A percentile compares a stretch with the other conserved stretches of the same genome.
Evolutionary conservation across 768 basidiomycete species (phyloP).

Genomic region (Exidia glandulosa): DNA sequence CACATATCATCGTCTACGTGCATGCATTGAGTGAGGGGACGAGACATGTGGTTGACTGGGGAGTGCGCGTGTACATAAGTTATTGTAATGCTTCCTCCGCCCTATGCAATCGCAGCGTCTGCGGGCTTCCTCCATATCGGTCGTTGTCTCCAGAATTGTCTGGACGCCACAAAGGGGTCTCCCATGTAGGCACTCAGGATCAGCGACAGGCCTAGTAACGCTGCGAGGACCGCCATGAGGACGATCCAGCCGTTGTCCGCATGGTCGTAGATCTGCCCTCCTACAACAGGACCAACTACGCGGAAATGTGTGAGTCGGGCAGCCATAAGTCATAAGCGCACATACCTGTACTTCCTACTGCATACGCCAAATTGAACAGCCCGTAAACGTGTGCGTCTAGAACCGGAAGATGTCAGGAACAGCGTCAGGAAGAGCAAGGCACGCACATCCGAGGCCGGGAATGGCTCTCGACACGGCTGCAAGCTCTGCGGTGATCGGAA

Average conservation of each 20-base stretch:
- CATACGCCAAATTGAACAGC: conserved; percentile 62
- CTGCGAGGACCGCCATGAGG: conserved; percentile 38
- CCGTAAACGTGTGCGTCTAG: conserved; percentile 67
- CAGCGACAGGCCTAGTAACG: conserved; percentile 28
- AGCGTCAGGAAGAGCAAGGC: conserved; percentile 1
- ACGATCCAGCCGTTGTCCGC: conserved; percentile 47
- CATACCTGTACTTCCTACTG: conserved; percentile 50
- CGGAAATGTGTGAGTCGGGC: background rate
- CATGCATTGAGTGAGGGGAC: too few species aligned
- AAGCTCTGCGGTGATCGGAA: conserved; percentile 57
- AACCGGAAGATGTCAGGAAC: background rate
- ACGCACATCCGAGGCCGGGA: conserved; percentile 54
- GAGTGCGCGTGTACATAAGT: too few species aligned
- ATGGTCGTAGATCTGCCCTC: conserved; percentile 62
- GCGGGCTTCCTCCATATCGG: too few species aligned
- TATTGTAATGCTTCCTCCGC: too few species aligned
- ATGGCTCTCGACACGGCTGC: conserved; percentile 46
- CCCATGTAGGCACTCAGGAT: conserved; percentile 40
- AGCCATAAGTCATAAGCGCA: conserved; percentile 3
- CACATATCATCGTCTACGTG: too few species aligned
- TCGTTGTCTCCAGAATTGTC: background rate
- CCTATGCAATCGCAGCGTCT: too few species aligned
- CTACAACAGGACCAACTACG: conserved; percentile 57
- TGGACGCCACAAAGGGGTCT: conserved; percentile 20
- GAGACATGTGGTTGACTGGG: too few species aligned